Evolutionary conservation across 78 protist species (phyloP).

Genomic region (Cavenderia fasciculata): DNA sequence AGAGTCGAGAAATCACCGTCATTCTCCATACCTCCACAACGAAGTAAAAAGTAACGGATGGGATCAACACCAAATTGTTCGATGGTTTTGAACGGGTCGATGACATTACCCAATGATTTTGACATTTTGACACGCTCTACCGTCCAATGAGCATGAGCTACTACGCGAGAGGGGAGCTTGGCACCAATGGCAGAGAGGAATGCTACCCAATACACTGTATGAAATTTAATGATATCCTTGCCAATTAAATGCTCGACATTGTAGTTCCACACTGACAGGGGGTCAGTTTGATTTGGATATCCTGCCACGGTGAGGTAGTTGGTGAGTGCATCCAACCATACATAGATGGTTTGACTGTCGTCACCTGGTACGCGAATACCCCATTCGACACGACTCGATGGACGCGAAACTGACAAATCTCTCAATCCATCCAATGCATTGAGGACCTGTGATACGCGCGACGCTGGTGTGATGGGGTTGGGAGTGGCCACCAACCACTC

Average conservation of each 20-base stretch:
- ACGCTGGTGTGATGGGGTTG: no score
- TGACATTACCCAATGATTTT: constrained; percentile 81
- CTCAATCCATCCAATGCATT: background rate
- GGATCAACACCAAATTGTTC: constrained; percentile 85
- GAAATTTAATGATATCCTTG: constrained; percentile 97
- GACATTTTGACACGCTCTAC: constrained; percentile 90
- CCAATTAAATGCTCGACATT: constrained; percentile 93
- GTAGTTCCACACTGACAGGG: background rate
- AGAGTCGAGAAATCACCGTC: constrained; percentile 86
- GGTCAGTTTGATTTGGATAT: background rate
- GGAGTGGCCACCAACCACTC: no score
- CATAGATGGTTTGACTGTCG: constrained; percentile 95
- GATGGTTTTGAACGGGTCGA: constrained; percentile 77
- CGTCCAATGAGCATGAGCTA: constrained; percentile 94
- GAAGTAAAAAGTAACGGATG: constrained; percentile 42
- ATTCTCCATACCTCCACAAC: constrained; percentile 73
- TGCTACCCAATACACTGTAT: constrained; percentile 97
- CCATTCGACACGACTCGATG: constrained; percentile 84
- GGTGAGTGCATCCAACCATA: constrained; percentile 98
- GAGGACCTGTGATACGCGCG: background rate
- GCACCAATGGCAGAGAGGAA: constrained; percentile 84
- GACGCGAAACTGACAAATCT: constrained; percentile 91
- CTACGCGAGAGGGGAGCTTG: constrained; percentile 65
- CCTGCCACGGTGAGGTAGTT: constrained; percentile 95
- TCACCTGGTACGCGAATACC: constrained; percentile 95